Conservation (phyloP, 1,139 yeast species). For the Candida dubliniensis region DNA sequence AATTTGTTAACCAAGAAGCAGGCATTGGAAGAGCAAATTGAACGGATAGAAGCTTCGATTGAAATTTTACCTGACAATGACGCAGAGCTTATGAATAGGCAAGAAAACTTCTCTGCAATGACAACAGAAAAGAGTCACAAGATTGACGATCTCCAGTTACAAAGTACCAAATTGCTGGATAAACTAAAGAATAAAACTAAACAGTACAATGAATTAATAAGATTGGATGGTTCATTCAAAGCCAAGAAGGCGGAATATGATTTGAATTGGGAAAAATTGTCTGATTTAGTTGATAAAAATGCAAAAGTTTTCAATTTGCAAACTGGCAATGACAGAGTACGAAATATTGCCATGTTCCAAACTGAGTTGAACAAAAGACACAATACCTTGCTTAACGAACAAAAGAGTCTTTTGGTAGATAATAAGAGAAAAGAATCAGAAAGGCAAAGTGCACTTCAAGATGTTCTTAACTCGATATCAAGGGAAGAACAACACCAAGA, state of each 20-base stretch:
- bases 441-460: conserved; percentile 15
- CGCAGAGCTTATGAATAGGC: conserved; percentile 47
- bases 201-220: conserved; percentile 41
- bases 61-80: conserved; percentile 50
- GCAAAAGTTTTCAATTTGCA: conserved; percentile 20
- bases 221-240: conserved; percentile 59
- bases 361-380: conserved; percentile 10
- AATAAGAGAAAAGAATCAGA: conserved; percentile 16
- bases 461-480: conserved; percentile 13
- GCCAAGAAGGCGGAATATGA: conserved; percentile 42
- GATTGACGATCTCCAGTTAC: conserved; percentile 19
- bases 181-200: conserved; percentile 27
- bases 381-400: conserved; percentile 6
- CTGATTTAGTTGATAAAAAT: conserved; percentile 13
- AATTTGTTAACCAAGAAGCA: conserved; percentile 50
- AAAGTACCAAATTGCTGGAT: conserved; percentile 13
- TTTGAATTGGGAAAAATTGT: conserved; percentile 15
- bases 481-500: conserved; percentile 17
- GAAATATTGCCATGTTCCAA: conserved; percentile 13
- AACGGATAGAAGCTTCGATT: conserved; percentile 46
- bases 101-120: conserved; percentile 54
- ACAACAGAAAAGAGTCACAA: conserved; percentile 37
- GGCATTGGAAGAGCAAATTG: conserved; percentile 49
- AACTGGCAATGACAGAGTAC: conserved; percentile 9
- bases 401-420: conserved; percentile 9